These are phyloP conservation scores for Fusarium subglutinans DNA, from an alignment of 2,329 filamentous ascomycete genomes.

Conservation along the genomic window DNA sequence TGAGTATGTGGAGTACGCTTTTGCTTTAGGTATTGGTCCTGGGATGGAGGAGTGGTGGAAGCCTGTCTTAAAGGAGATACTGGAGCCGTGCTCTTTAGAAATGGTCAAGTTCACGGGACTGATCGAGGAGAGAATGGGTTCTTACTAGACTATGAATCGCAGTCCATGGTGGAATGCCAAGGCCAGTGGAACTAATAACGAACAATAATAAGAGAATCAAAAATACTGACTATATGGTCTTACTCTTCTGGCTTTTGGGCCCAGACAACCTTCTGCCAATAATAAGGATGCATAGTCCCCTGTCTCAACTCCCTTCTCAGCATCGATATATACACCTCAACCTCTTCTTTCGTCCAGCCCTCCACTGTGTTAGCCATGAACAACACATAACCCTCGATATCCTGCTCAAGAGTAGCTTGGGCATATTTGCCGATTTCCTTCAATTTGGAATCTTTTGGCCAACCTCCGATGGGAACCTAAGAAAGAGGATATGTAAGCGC, in stretches of 20 bases:
- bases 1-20: not conserved
- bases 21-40: not conserved
- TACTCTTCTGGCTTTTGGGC: conserved; percentile 11
- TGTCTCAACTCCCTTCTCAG: conserved; percentile 28
- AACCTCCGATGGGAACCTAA: conserved; percentile 27
- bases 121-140: not conserved
- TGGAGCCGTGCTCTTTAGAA: not conserved
- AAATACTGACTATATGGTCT: not conserved
- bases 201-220: not conserved
- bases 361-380: conserved; percentile 33
- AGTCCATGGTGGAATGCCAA: not conserved
- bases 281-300: conserved; percentile 31
- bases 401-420: conserved; percentile 28
- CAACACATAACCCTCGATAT: conserved; percentile 30
- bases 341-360: conserved; percentile 29
- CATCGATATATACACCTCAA: conserved; percentile 31
- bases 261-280: conserved; percentile 27
- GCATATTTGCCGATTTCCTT: conserved; percentile 26
- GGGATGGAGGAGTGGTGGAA: not conserved
- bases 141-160: not conserved
- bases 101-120: not conserved
- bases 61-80: not conserved
- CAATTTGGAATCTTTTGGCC: conserved; percentile 9
- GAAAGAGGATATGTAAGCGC: not conserved
- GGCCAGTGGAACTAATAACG: not conserved